A percentile compares a stretch with the other conserved stretches of the same genome.
phyloP scores from a whole-genome alignment of 768 basidiomycete genomes.

The Psilocybe tampanensis region DNA sequence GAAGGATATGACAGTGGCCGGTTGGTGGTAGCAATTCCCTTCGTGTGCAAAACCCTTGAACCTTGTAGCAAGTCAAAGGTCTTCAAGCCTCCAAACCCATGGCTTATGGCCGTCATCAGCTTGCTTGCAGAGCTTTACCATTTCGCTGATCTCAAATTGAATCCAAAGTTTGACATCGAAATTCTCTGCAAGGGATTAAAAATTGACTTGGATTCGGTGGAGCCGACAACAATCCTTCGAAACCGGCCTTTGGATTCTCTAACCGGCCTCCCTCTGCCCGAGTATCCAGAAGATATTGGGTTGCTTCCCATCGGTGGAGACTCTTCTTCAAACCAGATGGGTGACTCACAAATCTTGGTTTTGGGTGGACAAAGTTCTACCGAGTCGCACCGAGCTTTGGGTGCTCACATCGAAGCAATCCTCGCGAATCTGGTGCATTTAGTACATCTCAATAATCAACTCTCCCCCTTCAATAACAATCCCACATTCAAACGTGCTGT shows the following conservation, averaged over 20 bases:
- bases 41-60: conserved; percentile 96
- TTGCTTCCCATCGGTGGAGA: conserved; percentile 77
- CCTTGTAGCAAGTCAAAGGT: conserved; percentile 88
- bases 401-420: conserved; percentile 81
- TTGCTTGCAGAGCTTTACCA: conserved; percentile 96
- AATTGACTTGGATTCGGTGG: conserved; percentile 82
- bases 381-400: conserved; percentile 68
- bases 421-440: conserved; percentile 68
- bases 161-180: conserved; percentile 98
- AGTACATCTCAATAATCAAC: conserved; percentile 78
- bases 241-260: conserved; percentile 69
- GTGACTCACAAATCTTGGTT: conserved; percentile 64
- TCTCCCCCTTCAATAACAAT: conserved; percentile 74
- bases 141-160: conserved; percentile 93
- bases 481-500: conserved; percentile 89
- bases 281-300: conserved; percentile 82
- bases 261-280: conserved; percentile 66
- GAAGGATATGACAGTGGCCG: conserved; percentile 94
- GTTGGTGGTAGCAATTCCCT: conserved; percentile 92
- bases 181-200: conserved; percentile 91
- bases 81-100: conserved; percentile 96
- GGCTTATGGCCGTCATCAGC: conserved; percentile 95
- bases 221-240: conserved; percentile 82
- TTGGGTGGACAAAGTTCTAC: conserved; percentile 62
- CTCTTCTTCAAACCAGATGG: conserved; percentile 49